Percentiles rank a stretch among this genome's conserved stretches.
Evolutionary conservation across 441 rosid genomes (phyloP).

Genomic region (Euphorbia celastroides): DNA sequence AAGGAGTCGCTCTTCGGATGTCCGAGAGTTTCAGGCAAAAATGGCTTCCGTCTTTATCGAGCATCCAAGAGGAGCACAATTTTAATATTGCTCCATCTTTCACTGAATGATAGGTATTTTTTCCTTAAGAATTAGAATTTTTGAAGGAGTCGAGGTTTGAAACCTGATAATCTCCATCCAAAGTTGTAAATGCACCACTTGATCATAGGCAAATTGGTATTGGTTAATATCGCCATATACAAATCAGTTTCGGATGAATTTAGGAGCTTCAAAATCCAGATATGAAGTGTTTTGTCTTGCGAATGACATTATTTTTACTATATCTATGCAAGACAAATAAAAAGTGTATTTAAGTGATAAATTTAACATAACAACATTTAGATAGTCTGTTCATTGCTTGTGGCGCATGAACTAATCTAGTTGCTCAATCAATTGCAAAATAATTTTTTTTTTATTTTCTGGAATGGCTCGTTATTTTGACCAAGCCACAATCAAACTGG

Average conservation of each 20-base stretch:
- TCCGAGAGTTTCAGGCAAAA: constrained; percentile 16
- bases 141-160: no score
- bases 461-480: neutral
- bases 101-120: neutral
- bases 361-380: no score
- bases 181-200: no score
- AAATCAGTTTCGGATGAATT: no score
- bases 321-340: neutral
- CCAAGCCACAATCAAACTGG: neutral
- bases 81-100: constrained; percentile 12
- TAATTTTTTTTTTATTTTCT: no score
- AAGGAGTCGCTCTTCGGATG: constrained; percentile 16
- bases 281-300: neutral
- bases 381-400: no score
- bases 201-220: no score
- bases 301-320: neutral
- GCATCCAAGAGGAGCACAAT: constrained; percentile 30
- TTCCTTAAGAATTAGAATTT: no score
- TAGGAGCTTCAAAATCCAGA: neutral
- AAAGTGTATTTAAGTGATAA: constrained; percentile 1
- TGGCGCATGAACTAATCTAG: no score
- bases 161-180: no score
- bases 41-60: constrained; percentile 43
- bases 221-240: no score
- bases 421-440: no score